Conservation (phyloP, 2,329 filamentous ascomycete genomes). For the Exophiala bonariae region DNA sequence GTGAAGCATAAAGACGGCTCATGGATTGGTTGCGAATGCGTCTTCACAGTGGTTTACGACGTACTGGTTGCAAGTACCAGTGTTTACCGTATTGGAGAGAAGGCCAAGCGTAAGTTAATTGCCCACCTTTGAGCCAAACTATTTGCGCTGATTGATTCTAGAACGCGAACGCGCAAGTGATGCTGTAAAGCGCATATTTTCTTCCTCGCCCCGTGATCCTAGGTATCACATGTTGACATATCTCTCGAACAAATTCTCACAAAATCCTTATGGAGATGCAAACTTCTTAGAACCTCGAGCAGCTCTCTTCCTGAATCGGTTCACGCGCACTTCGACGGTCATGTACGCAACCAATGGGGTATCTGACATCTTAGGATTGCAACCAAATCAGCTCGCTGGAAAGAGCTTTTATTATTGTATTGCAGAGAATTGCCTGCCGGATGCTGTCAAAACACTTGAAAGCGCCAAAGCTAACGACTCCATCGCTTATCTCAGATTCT, state of each 20-base stretch:
- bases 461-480: slow-evolving; percentile 88
- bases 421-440: slow-evolving; percentile 70
- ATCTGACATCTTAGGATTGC: slow-evolving; percentile 71
- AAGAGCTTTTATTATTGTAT: slow-evolving; percentile 89
- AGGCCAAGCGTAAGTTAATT: slow-evolving; percentile 71
- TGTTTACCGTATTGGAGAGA: slow-evolving; percentile 68
- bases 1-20: slow-evolving; percentile 67
- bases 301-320: slow-evolving; percentile 81
- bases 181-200: slow-evolving; percentile 75
- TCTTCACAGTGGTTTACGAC: slow-evolving; percentile 86
- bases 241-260: slow-evolving; percentile 73
- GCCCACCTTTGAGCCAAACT: background rate
- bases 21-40: slow-evolving; percentile 82
- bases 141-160: slow-evolving; percentile 38
- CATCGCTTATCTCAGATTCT: slow-evolving; percentile 85
- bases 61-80: slow-evolving; percentile 83
- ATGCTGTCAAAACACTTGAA: slow-evolving; percentile 77
- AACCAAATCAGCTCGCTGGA: slow-evolving; percentile 67
- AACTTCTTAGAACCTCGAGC: slow-evolving; percentile 75
- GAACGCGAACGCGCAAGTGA: slow-evolving; percentile 76
- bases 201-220: slow-evolving; percentile 77
- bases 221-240: slow-evolving; percentile 89
- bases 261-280: slow-evolving; percentile 42
- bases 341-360: slow-evolving; percentile 85
- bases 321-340: slow-evolving; percentile 76